phyloP scores from a whole-genome alignment of 2,329 filamentous ascomycete species.

The Tympanopsis confertula region DNA sequence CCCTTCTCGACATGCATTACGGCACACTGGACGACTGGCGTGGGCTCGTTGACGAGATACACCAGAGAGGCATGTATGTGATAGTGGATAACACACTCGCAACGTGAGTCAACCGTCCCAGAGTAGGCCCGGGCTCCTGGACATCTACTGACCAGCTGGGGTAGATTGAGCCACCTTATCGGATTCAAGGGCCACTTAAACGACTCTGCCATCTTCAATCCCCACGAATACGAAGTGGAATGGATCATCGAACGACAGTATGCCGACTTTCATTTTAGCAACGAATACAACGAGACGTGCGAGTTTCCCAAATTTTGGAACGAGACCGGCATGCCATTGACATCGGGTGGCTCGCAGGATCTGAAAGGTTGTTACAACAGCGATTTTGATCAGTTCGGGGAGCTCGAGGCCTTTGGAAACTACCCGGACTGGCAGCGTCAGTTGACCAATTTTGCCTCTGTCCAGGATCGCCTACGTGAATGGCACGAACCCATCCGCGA shows the following conservation, averaged over 20 bases:
- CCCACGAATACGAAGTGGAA: slow-evolving; percentile 41
- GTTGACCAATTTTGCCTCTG: slow-evolving; percentile 53
- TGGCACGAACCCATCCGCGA: slow-evolving; percentile 46
- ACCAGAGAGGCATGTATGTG: slow-evolving; percentile 51
- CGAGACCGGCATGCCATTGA: slow-evolving; percentile 39
- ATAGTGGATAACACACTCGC: slow-evolving; percentile 55
- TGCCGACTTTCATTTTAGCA: slow-evolving; percentile 42
- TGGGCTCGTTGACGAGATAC: slow-evolving; percentile 44
- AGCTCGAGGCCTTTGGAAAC: slow-evolving; percentile 50
- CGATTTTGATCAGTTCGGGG: slow-evolving; percentile 53
- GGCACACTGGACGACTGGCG: slow-evolving; percentile 48
- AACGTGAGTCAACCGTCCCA: slow-evolving; percentile 28
- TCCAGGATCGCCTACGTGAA: slow-evolving; percentile 55
- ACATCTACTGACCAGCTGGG: background rate
- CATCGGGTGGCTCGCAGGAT: slow-evolving; percentile 27
- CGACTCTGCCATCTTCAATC: slow-evolving; percentile 38
- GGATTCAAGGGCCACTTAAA: slow-evolving; percentile 51
- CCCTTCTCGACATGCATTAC: slow-evolving; percentile 50
- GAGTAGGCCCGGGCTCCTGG: background rate
- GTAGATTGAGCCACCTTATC: slow-evolving; percentile 46
- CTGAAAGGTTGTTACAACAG: slow-evolving; percentile 47
- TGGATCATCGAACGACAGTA: slow-evolving; percentile 45
- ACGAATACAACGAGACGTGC: slow-evolving; percentile 39
- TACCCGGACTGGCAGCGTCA: slow-evolving; percentile 53
- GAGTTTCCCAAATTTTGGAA: slow-evolving; percentile 50